phyloP scores from a whole-genome alignment of 352 stramenopile genomes.

The Aphanomyces euteiches region DNA sequence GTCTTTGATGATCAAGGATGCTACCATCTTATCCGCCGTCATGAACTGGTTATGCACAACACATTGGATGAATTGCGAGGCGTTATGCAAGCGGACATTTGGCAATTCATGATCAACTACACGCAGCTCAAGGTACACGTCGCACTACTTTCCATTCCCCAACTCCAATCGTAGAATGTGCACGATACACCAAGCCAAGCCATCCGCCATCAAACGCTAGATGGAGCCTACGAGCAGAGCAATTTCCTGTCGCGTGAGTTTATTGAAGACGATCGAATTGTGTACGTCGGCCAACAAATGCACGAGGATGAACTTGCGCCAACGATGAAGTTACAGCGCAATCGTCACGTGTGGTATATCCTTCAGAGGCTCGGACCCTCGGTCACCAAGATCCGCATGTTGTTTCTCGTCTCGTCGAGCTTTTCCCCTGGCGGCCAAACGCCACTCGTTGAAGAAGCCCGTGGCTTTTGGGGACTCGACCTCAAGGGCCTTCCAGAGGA shows the following conservation, averaged over 20 bases:
- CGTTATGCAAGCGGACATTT: conserved; percentile 16
- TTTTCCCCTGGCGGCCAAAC: conserved; percentile 15
- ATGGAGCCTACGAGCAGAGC: conserved; percentile 12
- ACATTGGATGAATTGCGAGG: conserved; percentile 4
- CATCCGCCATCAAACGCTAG: conserved; percentile 10
- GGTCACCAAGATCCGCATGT: conserved; percentile 11
- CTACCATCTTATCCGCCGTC: conserved; percentile 26
- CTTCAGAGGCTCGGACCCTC: neutral
- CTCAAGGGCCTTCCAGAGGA: conserved; percentile 9
- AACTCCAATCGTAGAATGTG: neutral
- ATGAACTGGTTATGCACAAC: conserved; percentile 13
- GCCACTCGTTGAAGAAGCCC: conserved; percentile 18
- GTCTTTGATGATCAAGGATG: neutral
- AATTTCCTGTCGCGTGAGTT: conserved; percentile 28
- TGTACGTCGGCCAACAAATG: conserved; percentile 26
- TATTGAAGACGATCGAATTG: conserved; percentile 6
- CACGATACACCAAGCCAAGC: neutral
- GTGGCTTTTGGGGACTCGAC: conserved; percentile 19
- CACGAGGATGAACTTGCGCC: conserved; percentile 26
- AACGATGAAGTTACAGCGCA: conserved; percentile 13
- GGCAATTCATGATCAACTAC: conserved; percentile 24
- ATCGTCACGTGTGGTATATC: conserved; percentile 27
- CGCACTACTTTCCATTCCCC: neutral
- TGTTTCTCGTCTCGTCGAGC: conserved; percentile 23
- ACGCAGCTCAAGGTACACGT: conserved; percentile 1